Evolutionary conservation across 2,329 filamentous ascomycete genomes (phyloP), one percentile per base, ranked within the genome.

Genomic region (Colletotrichum godetiae): DNA sequence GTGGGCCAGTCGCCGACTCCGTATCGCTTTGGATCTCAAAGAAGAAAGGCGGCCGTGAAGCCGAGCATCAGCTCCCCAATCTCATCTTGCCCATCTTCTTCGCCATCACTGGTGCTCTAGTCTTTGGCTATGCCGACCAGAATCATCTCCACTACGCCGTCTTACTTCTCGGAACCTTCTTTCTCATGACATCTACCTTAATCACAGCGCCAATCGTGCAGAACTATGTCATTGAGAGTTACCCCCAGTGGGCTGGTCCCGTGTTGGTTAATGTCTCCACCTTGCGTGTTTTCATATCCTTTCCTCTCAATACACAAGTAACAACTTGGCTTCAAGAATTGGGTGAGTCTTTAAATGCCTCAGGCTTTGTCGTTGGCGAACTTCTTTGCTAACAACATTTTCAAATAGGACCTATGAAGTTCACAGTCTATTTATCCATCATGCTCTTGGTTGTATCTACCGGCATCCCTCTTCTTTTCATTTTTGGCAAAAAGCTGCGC

Each of bases 181-280:
- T 82, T 7, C 72, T 80, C 42, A 72, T 77, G 8, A 79, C 79
- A 7, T 79, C 75, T 2, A 77, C 77, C 65, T 70, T 80, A 10
- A 76, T 77, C 19, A 73, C 75, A 15, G 75, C 77, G 65, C 76
- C 78, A 3, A 77, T 77, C 24, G 67, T 78, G 64, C 79, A 78
- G 74, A 80, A 80, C 10, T 80, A 77, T 37, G 74, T 80, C 4
- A 75, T 82, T 13, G 80, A 82, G 76, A 81, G 78, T 57, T 80
- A 79, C 60, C 81, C 81, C 29, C 53, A 58, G 5, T 67, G 64
- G 64, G 64, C 64, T 1, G 64, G 64, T n/a, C 61, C 61, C 19
- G 42, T 49, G 1, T 15, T 49, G 19, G 42, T 49, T 2, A 49
- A 49, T 15, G 42, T 49, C 42, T 49, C 42, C 15, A 49, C 42